These are phyloP conservation scores for Sugiyamaella sp. DNA, from an alignment of 1,139 yeast genomes.

Conservation along the genomic window DNA sequence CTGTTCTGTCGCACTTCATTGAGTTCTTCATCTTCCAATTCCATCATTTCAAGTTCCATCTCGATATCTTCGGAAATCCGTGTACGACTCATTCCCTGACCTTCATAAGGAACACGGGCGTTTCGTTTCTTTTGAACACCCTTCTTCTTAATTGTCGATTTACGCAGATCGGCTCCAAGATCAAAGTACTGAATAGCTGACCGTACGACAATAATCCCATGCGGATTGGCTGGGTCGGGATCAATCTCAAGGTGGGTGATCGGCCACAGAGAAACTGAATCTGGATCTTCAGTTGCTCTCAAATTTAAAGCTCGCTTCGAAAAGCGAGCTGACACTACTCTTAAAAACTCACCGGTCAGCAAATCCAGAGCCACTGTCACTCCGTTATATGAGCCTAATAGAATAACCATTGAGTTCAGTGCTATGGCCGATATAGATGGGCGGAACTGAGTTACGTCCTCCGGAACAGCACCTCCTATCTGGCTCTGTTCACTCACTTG, in stretches of 20 bases:
- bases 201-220: slow-evolving; percentile 60
- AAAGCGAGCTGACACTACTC: slow-evolving; percentile 52
- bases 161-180: slow-evolving; percentile 50
- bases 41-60: slow-evolving; percentile 39
- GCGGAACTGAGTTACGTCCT: slow-evolving; percentile 11
- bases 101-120: slow-evolving; percentile 24
- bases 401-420: slow-evolving; percentile 49
- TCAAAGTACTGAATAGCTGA: slow-evolving; percentile 64
- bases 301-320: slow-evolving; percentile 49
- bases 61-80: slow-evolving; percentile 34
- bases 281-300: slow-evolving; percentile 24
- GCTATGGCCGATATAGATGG: slow-evolving; percentile 47
- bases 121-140: slow-evolving; percentile 33
- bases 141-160: slow-evolving; percentile 36
- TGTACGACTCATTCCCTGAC: slow-evolving; percentile 27
- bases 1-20: slow-evolving; percentile 40
- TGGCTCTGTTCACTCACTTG: slow-evolving; percentile 29
- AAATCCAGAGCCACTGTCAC: slow-evolving; percentile 63
- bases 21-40: slow-evolving; percentile 42
- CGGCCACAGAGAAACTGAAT: slow-evolving; percentile 40
- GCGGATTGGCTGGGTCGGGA: slow-evolving; percentile 47
- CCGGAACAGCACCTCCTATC: neutral
- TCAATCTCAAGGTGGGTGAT: slow-evolving; percentile 51
- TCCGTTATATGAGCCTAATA: slow-evolving; percentile 68
- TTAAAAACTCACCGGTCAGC: slow-evolving; percentile 58